Conservation (phyloP, 768 basidiomycete species). For the Tricholoma hemisulphureum region DNA sequence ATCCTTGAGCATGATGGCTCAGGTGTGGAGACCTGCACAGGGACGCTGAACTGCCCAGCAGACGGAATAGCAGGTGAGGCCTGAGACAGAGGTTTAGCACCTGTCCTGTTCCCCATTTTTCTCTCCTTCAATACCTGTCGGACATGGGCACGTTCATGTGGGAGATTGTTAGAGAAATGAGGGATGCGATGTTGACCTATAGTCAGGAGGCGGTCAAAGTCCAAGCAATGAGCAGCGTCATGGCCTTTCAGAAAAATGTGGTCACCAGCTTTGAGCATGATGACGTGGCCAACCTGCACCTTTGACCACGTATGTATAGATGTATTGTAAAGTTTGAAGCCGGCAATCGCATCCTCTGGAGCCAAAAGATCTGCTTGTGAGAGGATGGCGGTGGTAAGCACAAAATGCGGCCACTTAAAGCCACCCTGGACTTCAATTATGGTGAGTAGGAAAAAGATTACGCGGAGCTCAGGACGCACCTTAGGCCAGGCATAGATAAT, state of each 20-base stretch:
- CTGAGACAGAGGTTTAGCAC: background rate
- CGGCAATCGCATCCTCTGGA: background rate
- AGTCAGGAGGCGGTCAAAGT: background rate
- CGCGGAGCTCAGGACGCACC: background rate
- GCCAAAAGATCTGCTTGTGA: background rate
- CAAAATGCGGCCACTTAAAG: background rate
- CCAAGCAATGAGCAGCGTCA: background rate
- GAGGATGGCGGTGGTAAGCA: background rate
- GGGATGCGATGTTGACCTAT: background rate
- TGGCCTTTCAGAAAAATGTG: background rate
- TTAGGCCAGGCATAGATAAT: slow-evolving; percentile 1
- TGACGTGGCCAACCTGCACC: background rate
- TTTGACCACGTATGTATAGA: background rate
- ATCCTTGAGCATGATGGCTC: too few relatives aligned
- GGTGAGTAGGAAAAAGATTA: background rate
- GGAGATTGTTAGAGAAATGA: slow-evolving; percentile 1
- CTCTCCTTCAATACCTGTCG: background rate
- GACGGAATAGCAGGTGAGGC: background rate
- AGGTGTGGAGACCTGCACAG: background rate
- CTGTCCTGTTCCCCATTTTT: background rate
- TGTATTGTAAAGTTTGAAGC: background rate
- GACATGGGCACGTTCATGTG: background rate
- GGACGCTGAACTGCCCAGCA: background rate
- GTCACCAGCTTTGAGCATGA: background rate
- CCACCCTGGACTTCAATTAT: background rate